Conservation (phyloP, 208 protist genomes). For the Acanthamoeba sp. region DNA sequence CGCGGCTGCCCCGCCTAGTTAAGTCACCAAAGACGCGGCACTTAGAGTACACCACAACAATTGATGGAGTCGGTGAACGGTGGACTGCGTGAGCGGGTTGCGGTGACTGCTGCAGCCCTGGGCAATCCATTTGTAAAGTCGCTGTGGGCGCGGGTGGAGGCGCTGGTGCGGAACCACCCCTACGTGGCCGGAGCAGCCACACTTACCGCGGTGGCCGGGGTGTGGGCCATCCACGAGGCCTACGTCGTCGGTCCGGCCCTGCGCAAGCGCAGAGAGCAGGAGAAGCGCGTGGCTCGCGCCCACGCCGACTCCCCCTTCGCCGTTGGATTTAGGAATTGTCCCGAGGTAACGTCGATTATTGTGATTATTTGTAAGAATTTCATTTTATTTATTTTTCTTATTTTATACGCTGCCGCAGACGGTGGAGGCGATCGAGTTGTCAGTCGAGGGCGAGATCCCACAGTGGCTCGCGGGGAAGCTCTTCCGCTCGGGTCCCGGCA, state of each 20-base stretch:
- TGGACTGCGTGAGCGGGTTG: neutral
- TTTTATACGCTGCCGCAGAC: neutral
- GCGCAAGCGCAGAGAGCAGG: neutral
- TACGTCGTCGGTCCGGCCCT: neutral
- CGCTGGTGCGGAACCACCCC: neutral
- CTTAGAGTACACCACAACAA: no score
- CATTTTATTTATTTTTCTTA: neutral
- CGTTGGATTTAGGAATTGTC: conserved; percentile 22
- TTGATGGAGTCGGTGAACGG: no score
- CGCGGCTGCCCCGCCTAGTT: no score
- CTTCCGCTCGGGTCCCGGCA: conserved; percentile 14
- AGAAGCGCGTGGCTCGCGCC: neutral
- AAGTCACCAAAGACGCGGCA: no score
- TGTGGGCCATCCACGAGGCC: neutral
- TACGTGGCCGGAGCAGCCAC: neutral
- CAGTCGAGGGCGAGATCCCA: neutral
- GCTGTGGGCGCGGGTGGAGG: neutral
- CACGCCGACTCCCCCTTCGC: conserved; percentile 12
- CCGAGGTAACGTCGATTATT: neutral
- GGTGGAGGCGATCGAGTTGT: conserved; percentile 41
- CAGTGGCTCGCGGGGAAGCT: conserved; percentile 24
- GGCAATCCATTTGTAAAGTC: neutral
- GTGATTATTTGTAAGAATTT: neutral
- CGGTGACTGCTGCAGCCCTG: neutral
- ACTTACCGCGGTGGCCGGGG: neutral